Percentiles rank a stretch among this genome's conserved stretches.
Evolutionary conservation across 2,329 filamentous ascomycete species (phyloP).

Genomic region (Cladophialophora chaetospira): DNA sequence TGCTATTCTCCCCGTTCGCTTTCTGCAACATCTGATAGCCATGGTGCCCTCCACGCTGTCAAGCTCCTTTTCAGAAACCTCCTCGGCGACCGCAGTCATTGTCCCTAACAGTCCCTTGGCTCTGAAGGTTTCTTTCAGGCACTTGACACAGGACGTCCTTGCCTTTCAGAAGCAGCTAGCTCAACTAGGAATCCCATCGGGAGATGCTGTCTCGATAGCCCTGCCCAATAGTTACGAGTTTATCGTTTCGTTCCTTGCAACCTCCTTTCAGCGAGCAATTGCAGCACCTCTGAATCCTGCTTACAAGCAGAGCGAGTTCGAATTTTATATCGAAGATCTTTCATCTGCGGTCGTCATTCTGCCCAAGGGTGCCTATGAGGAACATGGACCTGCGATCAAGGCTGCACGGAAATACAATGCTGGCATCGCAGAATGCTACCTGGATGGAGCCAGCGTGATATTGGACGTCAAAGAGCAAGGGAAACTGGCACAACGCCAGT

Average conservation of each 20-base stretch:
- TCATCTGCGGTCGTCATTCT: conserved; percentile 77
- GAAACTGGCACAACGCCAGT: conserved; percentile 55
- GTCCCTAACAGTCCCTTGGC: conserved; percentile 66
- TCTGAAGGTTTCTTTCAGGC: conserved; percentile 69
- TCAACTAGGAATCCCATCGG: conserved; percentile 67
- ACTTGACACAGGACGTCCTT: conserved; percentile 66
- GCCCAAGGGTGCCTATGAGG: conserved; percentile 67
- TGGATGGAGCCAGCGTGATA: conserved; percentile 70
- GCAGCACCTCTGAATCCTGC: conserved; percentile 84
- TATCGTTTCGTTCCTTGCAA: conserved; percentile 82
- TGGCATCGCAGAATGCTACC: conserved; percentile 85
- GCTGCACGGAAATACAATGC: conserved; percentile 78
- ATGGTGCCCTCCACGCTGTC: conserved; percentile 58
- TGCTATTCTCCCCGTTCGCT: neutral
- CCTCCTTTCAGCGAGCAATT: conserved; percentile 79
- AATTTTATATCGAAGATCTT: conserved; percentile 88
- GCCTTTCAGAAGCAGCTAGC: conserved; percentile 79
- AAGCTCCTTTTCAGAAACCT: conserved; percentile 57
- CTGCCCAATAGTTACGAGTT: conserved; percentile 85
- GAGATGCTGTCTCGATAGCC: conserved; percentile 77
- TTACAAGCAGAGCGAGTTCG: conserved; percentile 88
- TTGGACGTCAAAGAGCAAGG: conserved; percentile 77
- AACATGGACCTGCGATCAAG: conserved; percentile 70
- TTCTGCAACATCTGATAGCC: neutral
- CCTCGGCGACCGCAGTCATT: conserved; percentile 66